phyloP scores from a whole-genome alignment of 2,329 filamentous ascomycete species.

The Fusarium anthophilum region DNA sequence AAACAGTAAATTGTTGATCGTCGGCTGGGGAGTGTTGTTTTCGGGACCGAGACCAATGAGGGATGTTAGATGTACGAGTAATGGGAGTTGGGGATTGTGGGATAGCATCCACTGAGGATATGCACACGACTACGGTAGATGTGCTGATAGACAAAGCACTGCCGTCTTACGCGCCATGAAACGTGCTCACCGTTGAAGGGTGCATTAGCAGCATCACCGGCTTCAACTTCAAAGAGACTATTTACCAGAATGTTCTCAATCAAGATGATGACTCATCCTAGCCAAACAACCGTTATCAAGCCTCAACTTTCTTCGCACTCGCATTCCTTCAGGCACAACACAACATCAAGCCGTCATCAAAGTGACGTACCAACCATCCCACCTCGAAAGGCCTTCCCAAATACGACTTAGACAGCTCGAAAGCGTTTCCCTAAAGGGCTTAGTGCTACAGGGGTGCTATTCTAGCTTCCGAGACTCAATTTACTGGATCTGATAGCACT shows the following conservation, averaged over 20 bases:
- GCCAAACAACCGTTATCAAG: neutral
- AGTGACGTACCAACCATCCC: slow-evolving; percentile 12
- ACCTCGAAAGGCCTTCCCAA: slow-evolving; percentile 26
- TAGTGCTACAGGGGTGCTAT: neutral
- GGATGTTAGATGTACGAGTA: neutral
- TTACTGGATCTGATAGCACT: neutral
- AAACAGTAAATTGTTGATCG: neutral
- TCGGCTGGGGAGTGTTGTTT: neutral
- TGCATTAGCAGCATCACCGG: neutral
- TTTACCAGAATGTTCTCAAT: accelerated
- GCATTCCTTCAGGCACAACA: neutral
- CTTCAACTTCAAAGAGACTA: neutral
- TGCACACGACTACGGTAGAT: neutral
- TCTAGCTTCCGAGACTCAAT: slow-evolving; percentile 15
- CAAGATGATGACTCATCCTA: neutral
- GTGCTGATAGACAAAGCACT: neutral
- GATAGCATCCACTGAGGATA: neutral
- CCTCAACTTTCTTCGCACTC: neutral
- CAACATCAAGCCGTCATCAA: slow-evolving; percentile 24
- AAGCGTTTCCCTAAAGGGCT: neutral
- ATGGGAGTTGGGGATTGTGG: neutral
- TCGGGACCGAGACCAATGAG: neutral
- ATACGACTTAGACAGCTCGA: slow-evolving; percentile 9
- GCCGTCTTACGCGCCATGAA: neutral
- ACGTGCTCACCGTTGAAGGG: neutral